Conservation (phyloP, 371 early-diverging fungal species). For the Rhizopus stolonifer region DNA sequence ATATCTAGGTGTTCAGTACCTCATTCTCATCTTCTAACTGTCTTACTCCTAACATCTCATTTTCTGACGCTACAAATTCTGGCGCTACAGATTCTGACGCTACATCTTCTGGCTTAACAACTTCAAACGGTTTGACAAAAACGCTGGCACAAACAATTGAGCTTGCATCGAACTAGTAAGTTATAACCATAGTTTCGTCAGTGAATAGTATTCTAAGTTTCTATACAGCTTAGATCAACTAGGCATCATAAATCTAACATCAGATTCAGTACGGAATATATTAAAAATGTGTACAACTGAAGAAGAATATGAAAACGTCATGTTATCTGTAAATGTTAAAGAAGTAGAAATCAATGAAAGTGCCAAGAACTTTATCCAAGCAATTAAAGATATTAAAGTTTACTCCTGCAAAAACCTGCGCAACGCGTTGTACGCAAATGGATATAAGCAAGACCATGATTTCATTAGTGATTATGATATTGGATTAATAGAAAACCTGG, state of each 20-base stretch:
- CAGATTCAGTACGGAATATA: slow-evolving; percentile 7
- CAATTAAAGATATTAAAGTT: slow-evolving; percentile 7
- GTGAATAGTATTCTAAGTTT: slow-evolving; percentile 9
- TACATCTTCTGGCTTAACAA: slow-evolving; percentile 7
- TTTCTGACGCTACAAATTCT: neutral
- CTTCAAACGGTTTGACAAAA: slow-evolving; percentile 6
- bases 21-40: slow-evolving; percentile 9
- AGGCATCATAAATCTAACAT: slow-evolving; percentile 10
- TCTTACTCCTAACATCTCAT: neutral
- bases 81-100: slow-evolving; percentile 3
- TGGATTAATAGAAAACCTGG: slow-evolving; percentile 6
- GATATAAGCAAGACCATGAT: slow-evolving; percentile 9
- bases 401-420: slow-evolving; percentile 11
- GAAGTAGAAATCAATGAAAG: slow-evolving; percentile 3
- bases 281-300: slow-evolving; percentile 6
- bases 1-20: slow-evolving; percentile 11
- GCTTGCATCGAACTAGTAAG: slow-evolving; percentile 18
- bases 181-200: slow-evolving; percentile 6
- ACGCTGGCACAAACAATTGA: slow-evolving; percentile 8
- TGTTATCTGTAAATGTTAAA: slow-evolving; percentile 2
- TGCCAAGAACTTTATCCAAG: slow-evolving; percentile 7
- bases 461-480: slow-evolving; percentile 7
- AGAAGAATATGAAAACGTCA: slow-evolving; percentile 8
- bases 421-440: slow-evolving; percentile 7
- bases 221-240: slow-evolving; percentile 13